Conservation (phyloP, 1,284 basidiomycete genomes). For the Melampsora americana region DNA sequence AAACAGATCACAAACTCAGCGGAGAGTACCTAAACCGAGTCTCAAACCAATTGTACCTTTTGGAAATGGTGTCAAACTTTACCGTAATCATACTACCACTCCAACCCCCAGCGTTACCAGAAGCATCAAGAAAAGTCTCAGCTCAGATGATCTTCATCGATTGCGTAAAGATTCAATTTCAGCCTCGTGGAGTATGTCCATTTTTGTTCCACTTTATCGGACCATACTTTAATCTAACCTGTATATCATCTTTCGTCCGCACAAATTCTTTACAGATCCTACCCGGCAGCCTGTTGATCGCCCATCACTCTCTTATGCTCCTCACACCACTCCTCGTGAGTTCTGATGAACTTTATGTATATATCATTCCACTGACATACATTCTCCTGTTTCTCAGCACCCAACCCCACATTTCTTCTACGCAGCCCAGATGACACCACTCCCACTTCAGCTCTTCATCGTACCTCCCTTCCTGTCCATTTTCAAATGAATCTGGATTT, state of each 20-base stretch:
- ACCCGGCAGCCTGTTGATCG: background rate
- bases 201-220: no score
- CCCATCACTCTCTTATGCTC: background rate
- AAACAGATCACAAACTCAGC: no score
- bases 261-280: no score
- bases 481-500: conserved; percentile 10
- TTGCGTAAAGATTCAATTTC: background rate
- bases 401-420: background rate
- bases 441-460: background rate
- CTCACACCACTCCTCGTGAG: background rate
- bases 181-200: no score
- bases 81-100: background rate
- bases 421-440: background rate
- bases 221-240: no score
- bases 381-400: background rate
- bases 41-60: background rate
- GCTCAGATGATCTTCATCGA: conserved; percentile 17
- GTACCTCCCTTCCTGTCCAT: background rate
- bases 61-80: conserved; percentile 12
- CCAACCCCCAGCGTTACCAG: background rate
- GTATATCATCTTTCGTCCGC: no score
- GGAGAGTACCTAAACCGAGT: background rate
- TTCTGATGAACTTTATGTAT: no score
- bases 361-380: background rate
- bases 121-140: conserved; percentile 37